phyloP scores from a whole-genome alignment of 169 alveolate genomes.

The Babesia gibsoni region DNA sequence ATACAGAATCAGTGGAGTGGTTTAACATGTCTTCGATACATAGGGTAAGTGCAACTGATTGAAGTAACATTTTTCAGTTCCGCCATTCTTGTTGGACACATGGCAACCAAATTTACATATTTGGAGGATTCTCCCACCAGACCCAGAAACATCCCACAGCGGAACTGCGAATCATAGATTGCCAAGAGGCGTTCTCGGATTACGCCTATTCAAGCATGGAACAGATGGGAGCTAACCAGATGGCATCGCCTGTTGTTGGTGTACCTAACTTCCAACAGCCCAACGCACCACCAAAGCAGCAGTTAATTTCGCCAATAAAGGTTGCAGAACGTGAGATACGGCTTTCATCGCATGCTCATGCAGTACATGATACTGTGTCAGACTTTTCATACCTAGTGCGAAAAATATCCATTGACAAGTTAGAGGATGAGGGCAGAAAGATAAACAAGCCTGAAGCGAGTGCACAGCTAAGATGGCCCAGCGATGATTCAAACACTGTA shows the following conservation, averaged over 20 bases:
- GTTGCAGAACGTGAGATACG: slow-evolving; percentile 67
- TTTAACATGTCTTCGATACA: slow-evolving; percentile 86
- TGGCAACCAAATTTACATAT: slow-evolving; percentile 85
- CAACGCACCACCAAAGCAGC: neutral
- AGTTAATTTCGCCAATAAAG: slow-evolving; percentile 3
- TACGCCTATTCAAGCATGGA: slow-evolving; percentile 5
- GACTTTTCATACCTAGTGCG: slow-evolving; percentile 81
- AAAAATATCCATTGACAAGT: slow-evolving; percentile 84
- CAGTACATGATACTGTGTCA: slow-evolving; percentile 76
- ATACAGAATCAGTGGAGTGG: slow-evolving; percentile 95
- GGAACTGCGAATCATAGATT: slow-evolving; percentile 75
- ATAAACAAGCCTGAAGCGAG: slow-evolving; percentile 78
- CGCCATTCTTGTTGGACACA: slow-evolving; percentile 91
- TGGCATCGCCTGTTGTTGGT: slow-evolving; percentile 3
- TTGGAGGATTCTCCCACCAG: slow-evolving; percentile 95
- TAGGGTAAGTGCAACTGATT: slow-evolving; percentile 66
- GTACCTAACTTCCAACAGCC: slow-evolving; percentile 10
- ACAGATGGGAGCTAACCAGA: neutral
- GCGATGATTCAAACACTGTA: slow-evolving; percentile 69
- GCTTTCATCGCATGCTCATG: slow-evolving; percentile 79
- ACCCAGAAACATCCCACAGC: slow-evolving; percentile 91
- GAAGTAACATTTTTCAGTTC: slow-evolving; percentile 36
- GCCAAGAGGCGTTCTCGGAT: slow-evolving; percentile 46
- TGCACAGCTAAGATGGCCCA: slow-evolving; percentile 64
- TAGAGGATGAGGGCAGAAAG: slow-evolving; percentile 88